phyloP scores from a whole-genome alignment of 441 rosid species.

The Brassica hybrid region DNA sequence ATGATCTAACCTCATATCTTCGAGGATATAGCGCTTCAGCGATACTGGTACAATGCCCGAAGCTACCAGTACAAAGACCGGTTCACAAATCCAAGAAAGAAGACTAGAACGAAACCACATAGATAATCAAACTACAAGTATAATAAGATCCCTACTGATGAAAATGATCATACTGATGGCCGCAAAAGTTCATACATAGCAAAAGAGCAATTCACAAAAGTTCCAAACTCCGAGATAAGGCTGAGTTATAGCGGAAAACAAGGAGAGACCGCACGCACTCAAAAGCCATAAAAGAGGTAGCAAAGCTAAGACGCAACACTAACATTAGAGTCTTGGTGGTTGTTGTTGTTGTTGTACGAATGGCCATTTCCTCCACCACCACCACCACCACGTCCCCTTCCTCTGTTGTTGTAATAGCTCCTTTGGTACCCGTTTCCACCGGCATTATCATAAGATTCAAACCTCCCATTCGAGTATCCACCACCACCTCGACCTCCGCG shows the following conservation, averaged over 20 bases:
- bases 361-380: slow-evolving; percentile 60
- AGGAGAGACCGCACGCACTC: slow-evolving; percentile 5
- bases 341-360: slow-evolving; percentile 53
- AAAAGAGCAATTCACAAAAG: slow-evolving; percentile 26
- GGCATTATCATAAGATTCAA: slow-evolving; percentile 60
- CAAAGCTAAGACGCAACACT: slow-evolving; percentile 59
- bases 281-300: slow-evolving; percentile 19
- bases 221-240: slow-evolving; percentile 26
- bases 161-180: slow-evolving; percentile 17
- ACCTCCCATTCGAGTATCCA: slow-evolving; percentile 77
- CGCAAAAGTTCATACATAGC: slow-evolving; percentile 17
- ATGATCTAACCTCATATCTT: too few species aligned
- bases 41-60: slow-evolving; percentile 24
- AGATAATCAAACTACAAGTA: neutral
- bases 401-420: slow-evolving; percentile 68
- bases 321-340: slow-evolving; percentile 55
- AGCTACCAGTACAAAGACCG: slow-evolving; percentile 50
- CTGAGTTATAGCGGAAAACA: slow-evolving; percentile 7
- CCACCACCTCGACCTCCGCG: slow-evolving; percentile 81
- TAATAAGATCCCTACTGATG: neutral
- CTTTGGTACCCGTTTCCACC: slow-evolving; percentile 71
- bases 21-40: too few species aligned
- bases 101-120: slow-evolving; percentile 2
- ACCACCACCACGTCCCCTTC: slow-evolving; percentile 73
- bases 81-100: slow-evolving; percentile 18